These are phyloP conservation scores for Russula earlei DNA, from an alignment of 768 basidiomycete species.

Conservation along the genomic window DNA sequence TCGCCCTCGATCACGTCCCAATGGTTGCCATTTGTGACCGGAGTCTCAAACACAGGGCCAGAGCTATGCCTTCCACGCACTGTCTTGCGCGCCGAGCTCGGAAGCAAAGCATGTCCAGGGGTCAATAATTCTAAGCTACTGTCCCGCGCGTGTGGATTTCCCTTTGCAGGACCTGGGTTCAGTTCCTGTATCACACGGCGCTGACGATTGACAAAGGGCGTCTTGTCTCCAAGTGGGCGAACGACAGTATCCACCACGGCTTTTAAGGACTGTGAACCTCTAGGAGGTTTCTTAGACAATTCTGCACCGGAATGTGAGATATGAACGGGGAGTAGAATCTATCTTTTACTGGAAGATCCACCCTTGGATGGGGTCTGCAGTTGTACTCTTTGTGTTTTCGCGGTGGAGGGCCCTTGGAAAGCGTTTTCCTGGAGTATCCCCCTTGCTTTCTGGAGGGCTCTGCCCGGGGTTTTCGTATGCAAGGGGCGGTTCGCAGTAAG, in stretches of 20 bases:
- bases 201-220: constrained; percentile 62
- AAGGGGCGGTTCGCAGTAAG: constrained; percentile 24
- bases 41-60: constrained; percentile 52
- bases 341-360: constrained; percentile 24
- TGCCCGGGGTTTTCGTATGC: constrained; percentile 47
- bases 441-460: constrained; percentile 32
- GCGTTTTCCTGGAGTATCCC: constrained; percentile 43
- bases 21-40: constrained; percentile 51
- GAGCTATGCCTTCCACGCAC: constrained; percentile 45
- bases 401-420: constrained; percentile 31
- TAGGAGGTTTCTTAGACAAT: constrained; percentile 1
- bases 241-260: constrained; percentile 17
- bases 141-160: constrained; percentile 30
- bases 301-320: constrained; percentile 10
- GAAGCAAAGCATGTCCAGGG: constrained; percentile 38
- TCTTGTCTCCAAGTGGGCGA: constrained; percentile 63
- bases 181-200: constrained; percentile 23
- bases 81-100: constrained; percentile 62
- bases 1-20: constrained; percentile 68
- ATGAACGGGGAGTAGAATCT: background rate
- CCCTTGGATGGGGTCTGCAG: constrained; percentile 30
- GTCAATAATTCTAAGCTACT: constrained; percentile 26
- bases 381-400: constrained; percentile 32
- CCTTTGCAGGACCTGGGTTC: constrained; percentile 25
- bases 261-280: constrained; percentile 19